Percentiles rank a stretch among this genome's conserved stretches.
Conservation (phyloP, 768 basidiomycete genomes). For the Cystofilobasidium ferigula region DNA sequence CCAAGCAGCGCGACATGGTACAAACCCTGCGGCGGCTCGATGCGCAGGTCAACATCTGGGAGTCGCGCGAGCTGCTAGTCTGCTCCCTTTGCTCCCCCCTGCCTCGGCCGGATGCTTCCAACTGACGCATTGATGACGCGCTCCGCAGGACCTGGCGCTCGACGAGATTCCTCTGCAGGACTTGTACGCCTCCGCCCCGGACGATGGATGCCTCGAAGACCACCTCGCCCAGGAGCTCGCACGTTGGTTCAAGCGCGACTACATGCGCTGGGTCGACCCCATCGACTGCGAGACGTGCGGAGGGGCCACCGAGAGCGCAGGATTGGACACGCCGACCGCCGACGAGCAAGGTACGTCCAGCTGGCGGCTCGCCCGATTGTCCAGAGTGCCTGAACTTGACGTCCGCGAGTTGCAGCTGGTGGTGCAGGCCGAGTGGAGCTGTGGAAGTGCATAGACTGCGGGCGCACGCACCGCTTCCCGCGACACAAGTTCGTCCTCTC, state of each 20-base stretch:
- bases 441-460: constrained; percentile 34
- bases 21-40: constrained; percentile 27
- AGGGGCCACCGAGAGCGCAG: constrained; percentile 29
- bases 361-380: not conserved
- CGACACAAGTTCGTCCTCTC: constrained; percentile 35
- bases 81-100: not conserved
- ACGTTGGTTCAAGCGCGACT: constrained; percentile 40
- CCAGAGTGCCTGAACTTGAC: too few relatives aligned
- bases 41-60: constrained; percentile 32
- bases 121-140: not conserved
- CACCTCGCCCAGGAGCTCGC: constrained; percentile 37
- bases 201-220: constrained; percentile 32
- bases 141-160: constrained; percentile 29
- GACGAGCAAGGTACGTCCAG: constrained; percentile 31
- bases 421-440: constrained; percentile 40
- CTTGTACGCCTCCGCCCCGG: constrained; percentile 18
- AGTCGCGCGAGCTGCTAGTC: constrained; percentile 28
- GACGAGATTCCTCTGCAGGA: constrained; percentile 30
- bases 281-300: constrained; percentile 38
- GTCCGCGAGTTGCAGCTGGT: too few relatives aligned
- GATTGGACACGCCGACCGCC: constrained; percentile 28
- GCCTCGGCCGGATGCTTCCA: not conserved
- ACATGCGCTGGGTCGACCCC: constrained; percentile 42
- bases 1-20: not conserved
- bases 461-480: constrained; percentile 34